A percentile compares a stretch with the other conserved stretches of the same genome.
These are phyloP conservation scores for Onygenales sp. DNA, from an alignment of 2,329 filamentous ascomycete species.

Conservation along the genomic window DNA sequence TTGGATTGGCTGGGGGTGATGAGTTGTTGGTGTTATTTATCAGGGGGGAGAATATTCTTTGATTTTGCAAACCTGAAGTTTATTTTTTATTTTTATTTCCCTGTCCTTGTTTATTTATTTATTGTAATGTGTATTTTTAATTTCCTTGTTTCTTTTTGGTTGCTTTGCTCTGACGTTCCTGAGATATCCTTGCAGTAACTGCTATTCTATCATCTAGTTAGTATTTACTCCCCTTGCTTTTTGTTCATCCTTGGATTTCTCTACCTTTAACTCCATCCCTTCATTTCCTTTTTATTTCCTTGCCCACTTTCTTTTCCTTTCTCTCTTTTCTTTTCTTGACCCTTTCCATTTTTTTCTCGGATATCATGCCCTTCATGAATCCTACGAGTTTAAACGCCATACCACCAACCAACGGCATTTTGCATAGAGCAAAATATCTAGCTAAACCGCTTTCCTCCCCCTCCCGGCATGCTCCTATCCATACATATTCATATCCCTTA, in stretches of 20 bases:
- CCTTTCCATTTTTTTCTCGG: not conserved
- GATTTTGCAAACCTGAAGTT: not conserved
- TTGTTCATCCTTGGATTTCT: not conserved
- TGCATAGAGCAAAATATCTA: not conserved
- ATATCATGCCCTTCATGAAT: not conserved
- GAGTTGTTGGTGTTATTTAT: not conserved
- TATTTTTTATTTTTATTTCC: not conserved
- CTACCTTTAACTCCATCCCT: not conserved
- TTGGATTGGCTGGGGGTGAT: no score
- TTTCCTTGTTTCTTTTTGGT: not conserved
- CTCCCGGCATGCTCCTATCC: no score
- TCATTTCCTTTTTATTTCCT: not conserved
- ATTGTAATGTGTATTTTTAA: slow-evolving; percentile 4
- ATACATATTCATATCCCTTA: no score
- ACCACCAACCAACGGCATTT: no score
- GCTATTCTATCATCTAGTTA: not conserved
- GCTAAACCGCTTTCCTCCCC: not conserved
- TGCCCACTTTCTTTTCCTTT: slow-evolving; percentile 3
- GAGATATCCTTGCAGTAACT: not conserved
- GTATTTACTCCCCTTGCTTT: not conserved
- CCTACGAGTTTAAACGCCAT: not conserved
- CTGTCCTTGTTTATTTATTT: slow-evolving; percentile 2
- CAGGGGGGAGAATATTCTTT: not conserved
- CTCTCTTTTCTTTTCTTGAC: not conserved
- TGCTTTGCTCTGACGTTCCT: not conserved